phyloP scores from a whole-genome alignment of 2,329 filamentous ascomycete genomes.

The Akanthomyces dipterigenus region DNA sequence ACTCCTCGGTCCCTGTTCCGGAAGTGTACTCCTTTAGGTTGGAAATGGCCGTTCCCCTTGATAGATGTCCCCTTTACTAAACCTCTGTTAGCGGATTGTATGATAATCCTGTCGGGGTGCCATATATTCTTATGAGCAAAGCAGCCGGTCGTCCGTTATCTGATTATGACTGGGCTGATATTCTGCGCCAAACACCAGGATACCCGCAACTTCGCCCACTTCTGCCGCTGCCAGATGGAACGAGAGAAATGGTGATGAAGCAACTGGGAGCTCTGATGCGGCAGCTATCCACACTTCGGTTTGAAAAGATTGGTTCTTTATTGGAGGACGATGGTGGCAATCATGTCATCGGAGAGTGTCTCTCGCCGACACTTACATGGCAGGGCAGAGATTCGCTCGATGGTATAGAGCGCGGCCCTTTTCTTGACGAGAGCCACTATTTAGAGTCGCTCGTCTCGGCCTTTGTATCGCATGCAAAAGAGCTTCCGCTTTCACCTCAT shows the following conservation, averaged over 20 bases:
- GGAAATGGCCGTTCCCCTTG: neutral
- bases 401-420: constrained; percentile 21
- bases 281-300: constrained; percentile 13
- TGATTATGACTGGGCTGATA: constrained; percentile 16
- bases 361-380: constrained; percentile 18
- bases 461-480: constrained; percentile 18
- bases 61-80: neutral
- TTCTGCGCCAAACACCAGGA: neutral
- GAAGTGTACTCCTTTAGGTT: constrained; percentile 20
- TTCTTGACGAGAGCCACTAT: constrained; percentile 19
- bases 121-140: constrained; percentile 21
- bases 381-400: constrained; percentile 19
- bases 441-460: constrained; percentile 20
- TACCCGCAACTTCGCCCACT: constrained; percentile 10
- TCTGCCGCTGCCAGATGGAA: constrained; percentile 15
- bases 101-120: constrained; percentile 18
- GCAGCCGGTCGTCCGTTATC: constrained; percentile 16
- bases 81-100: constrained; percentile 11
- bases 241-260: constrained; percentile 16
- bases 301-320: constrained; percentile 20
- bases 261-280: constrained; percentile 17
- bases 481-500: constrained; percentile 22
- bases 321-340: constrained; percentile 13
- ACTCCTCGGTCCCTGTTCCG: constrained; percentile 16
- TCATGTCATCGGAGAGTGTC: constrained; percentile 18